Evolutionary conservation across 2,329 filamentous ascomycete species (phyloP), one percentile per base, ranked within the genome.

Genomic region (Penicillium sp.): DNA sequence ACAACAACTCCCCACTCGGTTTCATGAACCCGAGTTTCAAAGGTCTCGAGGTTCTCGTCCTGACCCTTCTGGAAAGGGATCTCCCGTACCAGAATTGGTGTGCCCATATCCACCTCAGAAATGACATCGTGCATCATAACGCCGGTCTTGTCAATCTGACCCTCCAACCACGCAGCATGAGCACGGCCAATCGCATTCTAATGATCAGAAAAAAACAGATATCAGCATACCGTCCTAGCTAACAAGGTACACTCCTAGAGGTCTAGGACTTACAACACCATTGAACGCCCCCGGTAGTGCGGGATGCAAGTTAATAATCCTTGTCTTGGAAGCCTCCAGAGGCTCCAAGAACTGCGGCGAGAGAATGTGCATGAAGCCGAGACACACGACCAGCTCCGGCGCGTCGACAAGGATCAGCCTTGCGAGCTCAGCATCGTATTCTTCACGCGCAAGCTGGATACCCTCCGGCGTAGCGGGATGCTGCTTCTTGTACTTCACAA

Each of bases 91-190:
- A 92, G 67, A 64, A 96, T 88, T 10, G 89, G 87, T 60, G 83
- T 79, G 2, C 91, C 91, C 67, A 88, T 83, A 76, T 96, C 91
- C 52, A 96, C 90, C 71, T 93, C 85, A 9, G 77, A 79, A 59
- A 89, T 86, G 44, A 96, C 91, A 73, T 92, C 88, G 75, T 96
- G 91, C 16, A 91, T 85, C 92, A 96, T 96, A 51, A 95, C 87
- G 0, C 92, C 91, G 0, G 84, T 91, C 61, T 81, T 82, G 61
- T 82, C 82, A 62, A 88, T 81, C 65, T 86, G 83, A 10, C 90
- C 82, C 60, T 82, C 82, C 69, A 86, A 74, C 69, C 89, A 91
- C 55, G 90, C 90, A 44, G 84, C 80, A 74, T 85, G 91, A 3
- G 91, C 90, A 25, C 90, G 81, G 65, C 88, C 84, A 64, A 96